Evolutionary conservation across 495 filamentous ascomycete species (phyloP), one percentile per base, ranked within the genome.

Genomic region (Talaromyces wortmannii): DNA sequence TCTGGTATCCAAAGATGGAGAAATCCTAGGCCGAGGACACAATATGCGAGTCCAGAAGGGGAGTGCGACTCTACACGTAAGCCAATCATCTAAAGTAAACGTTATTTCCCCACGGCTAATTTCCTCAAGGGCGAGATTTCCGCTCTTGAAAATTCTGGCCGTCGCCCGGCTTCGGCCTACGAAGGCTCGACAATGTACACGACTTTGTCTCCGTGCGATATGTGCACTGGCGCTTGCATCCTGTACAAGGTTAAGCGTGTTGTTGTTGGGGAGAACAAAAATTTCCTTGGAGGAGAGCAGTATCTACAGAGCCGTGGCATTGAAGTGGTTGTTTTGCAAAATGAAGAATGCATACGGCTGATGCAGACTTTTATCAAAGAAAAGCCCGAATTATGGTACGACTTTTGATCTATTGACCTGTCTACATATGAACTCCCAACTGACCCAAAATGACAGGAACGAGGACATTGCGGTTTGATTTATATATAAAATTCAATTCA

Each of bases 211-310:
- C 90, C 89, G 0, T 95, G 90, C 65, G 85, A 91, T 65, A 94
- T 94, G 89, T 92, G 88, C 76, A 86, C 89, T 12, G 89, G 89
- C 23, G 89, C 90, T 4, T 90, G 87, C 61, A 70, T 95, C 46
- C 77, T 92, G 53, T 89, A 87, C 67, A 87, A 87, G 61, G 81
- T 95, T 42, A 77, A 79, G 51, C 84, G 89, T 3, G 88, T 94
- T 3, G 88, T 95, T 33, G 82, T 95, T 71, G 90, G 90, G 7
- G 90, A 95, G 73, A 91, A 92, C 63, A 78, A 80, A 63, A 92
- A 80, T 46, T 91, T 91, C 57, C 61, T 89, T 4, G 89, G 88
- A 44, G 89, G 88, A 13, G 89, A 95, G 67, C 80, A 84, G 11
- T 85, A 90, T 61, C 75, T 95, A 13, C 77, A 77, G 62, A 78